phyloP scores from a whole-genome alignment of 345 rosid species.

The Leavenworthia alabamica region DNA sequence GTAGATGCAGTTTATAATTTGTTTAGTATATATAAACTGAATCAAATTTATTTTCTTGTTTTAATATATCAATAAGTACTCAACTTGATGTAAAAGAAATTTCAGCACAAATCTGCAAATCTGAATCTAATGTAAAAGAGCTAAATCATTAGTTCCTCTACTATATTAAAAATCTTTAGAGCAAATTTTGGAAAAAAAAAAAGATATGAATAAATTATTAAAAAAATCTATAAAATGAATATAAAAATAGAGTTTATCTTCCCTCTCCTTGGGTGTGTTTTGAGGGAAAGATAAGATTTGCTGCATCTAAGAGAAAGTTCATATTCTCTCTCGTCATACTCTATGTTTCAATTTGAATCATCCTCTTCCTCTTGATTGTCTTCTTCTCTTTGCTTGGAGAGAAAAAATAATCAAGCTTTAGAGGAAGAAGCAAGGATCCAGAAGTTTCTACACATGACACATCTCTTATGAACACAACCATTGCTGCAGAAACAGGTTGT shows the following conservation, averaged over 20 bases:
- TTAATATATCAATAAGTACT: no score
- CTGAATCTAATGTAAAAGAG: background rate
- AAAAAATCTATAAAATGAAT: background rate
- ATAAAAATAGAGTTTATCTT: background rate
- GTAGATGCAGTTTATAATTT: background rate
- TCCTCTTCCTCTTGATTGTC: conserved; percentile 20
- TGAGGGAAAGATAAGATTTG: conserved; percentile 13
- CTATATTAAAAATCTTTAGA: background rate
- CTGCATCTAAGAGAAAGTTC: conserved; percentile 6
- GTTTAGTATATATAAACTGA: background rate
- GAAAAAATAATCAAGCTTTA: conserved; percentile 1
- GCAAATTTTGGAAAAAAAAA: background rate
- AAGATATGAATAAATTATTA: background rate
- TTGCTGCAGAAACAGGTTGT: background rate
- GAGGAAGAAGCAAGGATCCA: conserved; percentile 14
- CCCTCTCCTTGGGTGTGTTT: background rate
- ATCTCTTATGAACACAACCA: conserved; percentile 8
- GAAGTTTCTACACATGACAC: background rate
- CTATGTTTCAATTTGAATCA: conserved; percentile 8
- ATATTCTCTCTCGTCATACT: conserved; percentile 8
- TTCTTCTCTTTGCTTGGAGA: conserved; percentile 18
- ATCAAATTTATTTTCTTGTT: background rate
- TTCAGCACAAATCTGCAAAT: background rate
- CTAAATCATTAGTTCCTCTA: background rate
- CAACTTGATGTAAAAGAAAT: no score